Evolutionary conservation across 805 yeast species (phyloP), one percentile per base, ranked within the genome.

Genomic region (Myxozyma udenii): DNA sequence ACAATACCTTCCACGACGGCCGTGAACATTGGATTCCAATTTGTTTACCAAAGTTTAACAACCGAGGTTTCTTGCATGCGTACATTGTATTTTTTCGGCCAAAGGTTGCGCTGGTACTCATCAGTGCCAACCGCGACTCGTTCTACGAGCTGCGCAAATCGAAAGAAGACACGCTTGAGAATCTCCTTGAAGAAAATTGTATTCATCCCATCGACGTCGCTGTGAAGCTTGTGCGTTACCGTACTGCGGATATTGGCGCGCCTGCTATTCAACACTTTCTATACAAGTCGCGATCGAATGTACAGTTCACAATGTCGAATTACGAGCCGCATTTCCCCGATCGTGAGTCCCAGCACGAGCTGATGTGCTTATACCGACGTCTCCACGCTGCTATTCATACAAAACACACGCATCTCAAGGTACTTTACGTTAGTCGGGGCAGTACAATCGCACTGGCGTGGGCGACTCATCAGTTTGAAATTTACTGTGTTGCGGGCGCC

Each of bases 21-120:
- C 64, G 85, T 60, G 96, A 90, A 63, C 79, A 88, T 51, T 93
- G 98, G 98, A 78, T 87, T 11, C 98, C 98, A 0, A 74, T 91
- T 0, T 91, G 98, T 67, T 74, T 91, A 66, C 96, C 98, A 0
- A 81, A 85, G 60, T 91, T 91, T 72, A 91, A 93, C 64, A 71
- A 87, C 1, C 81, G 82, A 57, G 98, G 98, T 7, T 93, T 90
- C 62, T 69, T 91, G 4, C 86, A 93, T 64, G 81, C 88, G 11
- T 87, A 85, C 62, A 85, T 89, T 40, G 82, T 81, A 51, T 81
- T 81, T 58, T 64, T 83, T 42, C 75, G 75, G 41, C 53, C 64
- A 35, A 55, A 71, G 58, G 49, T 67, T 59, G 64, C 78, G 2
- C 64, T 81, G 12, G 74, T 78, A 2, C 70, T 82, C 19, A 69